These are phyloP conservation scores for Boletus subcaerulescens DNA, from an alignment of 768 basidiomycete genomes.

Conservation along the genomic window DNA sequence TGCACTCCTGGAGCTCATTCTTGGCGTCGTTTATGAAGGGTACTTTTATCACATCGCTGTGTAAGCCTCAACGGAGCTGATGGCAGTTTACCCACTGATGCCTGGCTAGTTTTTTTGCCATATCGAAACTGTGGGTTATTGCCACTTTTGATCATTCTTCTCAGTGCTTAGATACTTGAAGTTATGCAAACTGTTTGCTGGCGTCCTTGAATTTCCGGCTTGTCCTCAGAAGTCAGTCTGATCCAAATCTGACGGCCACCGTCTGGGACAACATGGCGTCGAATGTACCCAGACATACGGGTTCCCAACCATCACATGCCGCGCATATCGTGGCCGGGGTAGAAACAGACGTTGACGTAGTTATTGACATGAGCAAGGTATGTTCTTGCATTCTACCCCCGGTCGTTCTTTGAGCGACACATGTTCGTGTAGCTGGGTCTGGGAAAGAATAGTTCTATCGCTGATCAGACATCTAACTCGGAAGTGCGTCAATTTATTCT, in stretches of 20 bases:
- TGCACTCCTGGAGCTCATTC: slow-evolving; percentile 16
- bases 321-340: not conserved
- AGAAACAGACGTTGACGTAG: not conserved
- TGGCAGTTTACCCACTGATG: not conserved
- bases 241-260: not conserved
- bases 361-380: not conserved
- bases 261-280: not conserved
- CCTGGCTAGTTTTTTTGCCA: slow-evolving; percentile 6
- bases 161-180: not conserved
- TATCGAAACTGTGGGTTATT: slow-evolving; percentile 14
- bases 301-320: not conserved
- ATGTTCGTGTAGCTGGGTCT: too few relatives aligned
- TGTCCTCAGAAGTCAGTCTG: not conserved
- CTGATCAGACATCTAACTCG: too few relatives aligned
- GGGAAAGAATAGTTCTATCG: too few relatives aligned
- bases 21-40: slow-evolving; percentile 1
- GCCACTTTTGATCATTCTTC: not conserved
- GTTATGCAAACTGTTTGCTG: slow-evolving; percentile 20
- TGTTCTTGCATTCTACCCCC: not conserved
- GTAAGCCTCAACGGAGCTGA: slow-evolving; percentile 6
- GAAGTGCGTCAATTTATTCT: too few relatives aligned
- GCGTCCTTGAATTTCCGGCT: slow-evolving; percentile 4
- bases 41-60: slow-evolving; percentile 13
- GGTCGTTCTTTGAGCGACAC: too few relatives aligned
- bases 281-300: not conserved